phyloP scores from a whole-genome alignment of 257 asterid genomes.

The Eustoma russellianum region DNA sequence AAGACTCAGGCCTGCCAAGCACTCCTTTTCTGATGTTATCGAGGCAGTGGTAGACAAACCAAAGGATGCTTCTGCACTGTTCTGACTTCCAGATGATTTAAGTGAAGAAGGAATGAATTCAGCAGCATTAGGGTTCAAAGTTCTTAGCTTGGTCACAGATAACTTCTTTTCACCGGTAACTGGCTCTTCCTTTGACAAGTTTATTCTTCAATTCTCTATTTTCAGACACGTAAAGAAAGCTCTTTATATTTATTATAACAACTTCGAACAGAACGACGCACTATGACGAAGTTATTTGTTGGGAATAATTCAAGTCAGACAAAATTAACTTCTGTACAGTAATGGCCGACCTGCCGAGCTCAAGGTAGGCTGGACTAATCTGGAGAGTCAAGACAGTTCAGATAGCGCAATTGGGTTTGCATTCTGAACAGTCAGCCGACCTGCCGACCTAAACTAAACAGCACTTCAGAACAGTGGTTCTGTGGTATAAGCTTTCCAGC shows the following conservation, averaged over 20 bases:
- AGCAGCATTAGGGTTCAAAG: slow-evolving; percentile 86
- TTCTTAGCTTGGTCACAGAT: slow-evolving; percentile 34
- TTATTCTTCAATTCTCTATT: slow-evolving; percentile 32
- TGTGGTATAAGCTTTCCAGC: too few relatives aligned
- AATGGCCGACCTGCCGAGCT: too few relatives aligned
- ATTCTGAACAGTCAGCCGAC: too few relatives aligned
- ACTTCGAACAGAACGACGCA: slow-evolving; percentile 12
- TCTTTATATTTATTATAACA: slow-evolving; percentile 15
- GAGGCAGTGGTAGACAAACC: slow-evolving; percentile 25
- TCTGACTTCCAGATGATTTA: slow-evolving; percentile 36
- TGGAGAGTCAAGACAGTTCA: too few relatives aligned
- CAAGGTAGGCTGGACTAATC: too few relatives aligned
- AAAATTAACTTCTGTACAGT: too few relatives aligned
- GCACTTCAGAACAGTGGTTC: too few relatives aligned
- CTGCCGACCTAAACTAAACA: too few relatives aligned
- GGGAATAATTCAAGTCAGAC: too few relatives aligned
- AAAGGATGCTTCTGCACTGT: slow-evolving; percentile 32
- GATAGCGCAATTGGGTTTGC: too few relatives aligned
- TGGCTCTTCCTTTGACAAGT: slow-evolving; percentile 50
- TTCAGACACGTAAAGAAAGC: slow-evolving; percentile 10
- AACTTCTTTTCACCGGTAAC: slow-evolving; percentile 48
- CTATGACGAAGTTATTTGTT: slow-evolving; percentile 8
- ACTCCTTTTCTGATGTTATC: slow-evolving; percentile 43
- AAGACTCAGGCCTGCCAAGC: slow-evolving; percentile 63
- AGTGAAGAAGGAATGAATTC: slow-evolving; percentile 78